Conservation (phyloP, 83 land plant species). For the Larix sibirica region DNA sequence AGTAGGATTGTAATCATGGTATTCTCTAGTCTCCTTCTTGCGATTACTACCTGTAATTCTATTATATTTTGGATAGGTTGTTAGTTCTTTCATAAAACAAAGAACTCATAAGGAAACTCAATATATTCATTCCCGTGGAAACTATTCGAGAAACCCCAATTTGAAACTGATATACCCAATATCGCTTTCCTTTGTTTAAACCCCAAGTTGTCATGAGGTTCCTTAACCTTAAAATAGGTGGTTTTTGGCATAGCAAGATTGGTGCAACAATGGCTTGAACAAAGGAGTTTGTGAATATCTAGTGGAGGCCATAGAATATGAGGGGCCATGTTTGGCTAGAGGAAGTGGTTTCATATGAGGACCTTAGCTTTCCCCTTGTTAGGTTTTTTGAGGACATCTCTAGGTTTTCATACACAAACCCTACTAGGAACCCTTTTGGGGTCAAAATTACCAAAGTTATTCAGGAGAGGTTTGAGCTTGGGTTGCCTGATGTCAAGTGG, state of each 20-base stretch:
- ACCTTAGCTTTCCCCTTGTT: constrained; percentile 26
- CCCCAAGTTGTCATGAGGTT: too few relatives aligned
- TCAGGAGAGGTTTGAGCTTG: constrained; percentile 51
- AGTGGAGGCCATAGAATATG: constrained; percentile 56
- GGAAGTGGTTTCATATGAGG: constrained; percentile 12
- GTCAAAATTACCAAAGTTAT: constrained; percentile 76
- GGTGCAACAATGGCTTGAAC: constrained; percentile 42
- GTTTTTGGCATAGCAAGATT: constrained; percentile 74
- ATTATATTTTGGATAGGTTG: constrained; percentile 21
- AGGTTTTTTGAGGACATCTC: constrained; percentile 67
- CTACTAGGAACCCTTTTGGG: constrained; percentile 47
- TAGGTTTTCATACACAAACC: constrained; percentile 49
- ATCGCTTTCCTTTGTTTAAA: too few relatives aligned
- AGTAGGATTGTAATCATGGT: constrained; percentile 17
- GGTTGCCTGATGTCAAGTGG: constrained; percentile 69
- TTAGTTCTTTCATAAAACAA: neutral
- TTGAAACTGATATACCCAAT: neutral
- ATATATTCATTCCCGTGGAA: neutral
- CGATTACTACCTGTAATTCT: constrained; percentile 27
- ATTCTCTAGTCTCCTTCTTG: constrained; percentile 22
- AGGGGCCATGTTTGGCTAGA: constrained; percentile 73
- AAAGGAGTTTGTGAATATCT: constrained; percentile 50
- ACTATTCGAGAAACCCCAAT: neutral
- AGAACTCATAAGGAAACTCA: constrained; percentile 8
- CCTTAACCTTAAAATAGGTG: neutral